A percentile compares a stretch with the other conserved stretches of the same genome.
These are phyloP conservation scores for Apiotrichum laibachii DNA, from an alignment of 1,284 basidiomycete species.

Conservation along the genomic window DNA sequence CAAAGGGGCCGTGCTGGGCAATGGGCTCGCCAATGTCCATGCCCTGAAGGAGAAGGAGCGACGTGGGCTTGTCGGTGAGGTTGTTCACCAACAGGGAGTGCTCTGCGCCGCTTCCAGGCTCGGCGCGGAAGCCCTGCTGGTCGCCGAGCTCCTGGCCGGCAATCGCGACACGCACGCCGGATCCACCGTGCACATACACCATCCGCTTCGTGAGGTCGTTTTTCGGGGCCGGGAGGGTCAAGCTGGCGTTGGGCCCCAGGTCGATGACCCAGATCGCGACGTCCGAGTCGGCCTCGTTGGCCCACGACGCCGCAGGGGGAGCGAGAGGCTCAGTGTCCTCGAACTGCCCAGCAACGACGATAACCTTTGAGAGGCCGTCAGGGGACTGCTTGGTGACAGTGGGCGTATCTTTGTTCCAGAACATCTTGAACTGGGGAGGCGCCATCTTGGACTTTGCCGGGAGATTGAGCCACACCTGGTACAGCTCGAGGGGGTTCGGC, in stretches of 20 bases:
- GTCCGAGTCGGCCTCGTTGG: conserved; percentile 15
- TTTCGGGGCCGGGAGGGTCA: conserved; percentile 17
- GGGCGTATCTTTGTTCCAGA: conserved; percentile 16
- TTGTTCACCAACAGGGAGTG: conserved; percentile 14
- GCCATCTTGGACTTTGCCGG: conserved; percentile 13
- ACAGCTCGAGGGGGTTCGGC: conserved; percentile 14
- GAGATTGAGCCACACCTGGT: conserved; percentile 23
- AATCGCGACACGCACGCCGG: conserved; percentile 10
- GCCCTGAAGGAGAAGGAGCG: conserved; percentile 20
- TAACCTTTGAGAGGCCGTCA: conserved; percentile 6
- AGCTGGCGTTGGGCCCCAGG: conserved; percentile 9
- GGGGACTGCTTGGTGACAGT: conserved; percentile 9
- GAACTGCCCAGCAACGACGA: conserved; percentile 16
- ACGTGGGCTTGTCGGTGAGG: conserved; percentile 2
- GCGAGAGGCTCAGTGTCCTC: conserved; percentile 9
- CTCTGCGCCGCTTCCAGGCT: not conserved
- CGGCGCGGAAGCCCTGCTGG: conserved; percentile 8
- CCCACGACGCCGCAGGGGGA: conserved; percentile 13
- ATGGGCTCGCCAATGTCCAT: conserved; percentile 18
- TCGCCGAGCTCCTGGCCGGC: conserved; percentile 9
- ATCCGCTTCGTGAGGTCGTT: conserved; percentile 11
- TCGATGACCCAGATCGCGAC: conserved; percentile 20
- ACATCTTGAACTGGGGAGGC: conserved; percentile 18
- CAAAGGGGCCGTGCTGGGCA: conserved; percentile 18
- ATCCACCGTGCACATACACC: conserved; percentile 18